Conservation (phyloP, 331 rosid genomes). For the Arachis monticola region DNA sequence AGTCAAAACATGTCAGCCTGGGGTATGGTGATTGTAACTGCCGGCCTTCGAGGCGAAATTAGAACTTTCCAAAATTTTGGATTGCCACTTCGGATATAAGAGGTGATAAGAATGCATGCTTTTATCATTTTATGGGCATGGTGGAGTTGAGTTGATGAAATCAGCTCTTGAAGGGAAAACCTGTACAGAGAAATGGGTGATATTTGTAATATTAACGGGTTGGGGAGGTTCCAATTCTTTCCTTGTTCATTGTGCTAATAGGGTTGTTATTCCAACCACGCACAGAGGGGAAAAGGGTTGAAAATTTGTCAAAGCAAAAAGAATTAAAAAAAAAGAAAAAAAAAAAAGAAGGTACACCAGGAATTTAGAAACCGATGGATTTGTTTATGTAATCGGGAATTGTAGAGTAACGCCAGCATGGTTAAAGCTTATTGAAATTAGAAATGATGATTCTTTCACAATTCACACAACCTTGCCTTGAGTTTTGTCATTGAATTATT, state of each 20-base stretch:
- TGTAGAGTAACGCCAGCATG: conserved; percentile 75
- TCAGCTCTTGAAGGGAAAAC: conserved; percentile 45
- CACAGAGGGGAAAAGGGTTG: conserved; percentile 42
- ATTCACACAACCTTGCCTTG: conserved; percentile 45
- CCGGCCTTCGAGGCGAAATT: conserved; percentile 91
- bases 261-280: conserved; percentile 57
- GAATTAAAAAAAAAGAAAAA: background rate
- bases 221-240: conserved; percentile 55
- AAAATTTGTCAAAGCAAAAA: conserved; percentile 44
- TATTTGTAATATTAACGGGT: conserved; percentile 77
- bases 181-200: conserved; percentile 84
- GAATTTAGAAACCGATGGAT: conserved; percentile 68
- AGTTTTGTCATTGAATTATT: conserved; percentile 23
- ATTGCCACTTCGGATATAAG: conserved; percentile 75
- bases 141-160: conserved; percentile 43
- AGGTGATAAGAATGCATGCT: conserved; percentile 35
- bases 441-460: conserved; percentile 69
- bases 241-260: conserved; percentile 63
- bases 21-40: conserved; percentile 97
- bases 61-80: conserved; percentile 96
- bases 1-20: conserved; percentile 75
- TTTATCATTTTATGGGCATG: conserved; percentile 1
- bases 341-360: conserved; percentile 47
- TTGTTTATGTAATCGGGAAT: conserved; percentile 63
- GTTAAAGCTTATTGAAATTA: conserved; percentile 66